These are phyloP conservation scores for Candida fluviatilis DNA, from an alignment of 805 yeast species.

Conservation along the genomic window DNA sequence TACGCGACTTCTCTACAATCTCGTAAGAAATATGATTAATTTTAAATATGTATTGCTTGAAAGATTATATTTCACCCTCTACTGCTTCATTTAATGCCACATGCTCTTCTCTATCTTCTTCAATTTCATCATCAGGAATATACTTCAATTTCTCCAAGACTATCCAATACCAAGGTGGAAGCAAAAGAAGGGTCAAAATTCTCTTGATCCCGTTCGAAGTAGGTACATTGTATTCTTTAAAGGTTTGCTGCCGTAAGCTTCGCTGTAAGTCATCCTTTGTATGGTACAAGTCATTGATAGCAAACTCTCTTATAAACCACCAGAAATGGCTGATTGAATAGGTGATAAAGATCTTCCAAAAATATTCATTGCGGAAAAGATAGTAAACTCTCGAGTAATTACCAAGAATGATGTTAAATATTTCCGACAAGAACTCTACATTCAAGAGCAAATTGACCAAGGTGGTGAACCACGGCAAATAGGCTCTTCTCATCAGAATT, in stretches of 20 bases:
- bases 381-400: background rate
- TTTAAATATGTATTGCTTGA: no score
- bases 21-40: no score
- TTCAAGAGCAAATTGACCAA: conserved; percentile 6
- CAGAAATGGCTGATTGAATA: conserved; percentile 21
- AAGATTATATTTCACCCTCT: no score
- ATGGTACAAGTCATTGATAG: conserved; percentile 9
- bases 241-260: conserved; percentile 10
- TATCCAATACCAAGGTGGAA: conserved; percentile 36
- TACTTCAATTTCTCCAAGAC: conserved; percentile 13
- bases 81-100: background rate
- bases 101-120: background rate
- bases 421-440: conserved; percentile 4
- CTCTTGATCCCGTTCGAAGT: conserved; percentile 11
- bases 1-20: no score
- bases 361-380: conserved; percentile 6
- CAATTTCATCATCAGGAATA: conserved; percentile 2
- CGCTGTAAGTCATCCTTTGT: conserved; percentile 16
- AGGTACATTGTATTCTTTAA: conserved; percentile 8
- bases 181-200: conserved; percentile 11
- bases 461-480: conserved; percentile 15
- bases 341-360: conserved; percentile 9
- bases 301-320: conserved; percentile 24
- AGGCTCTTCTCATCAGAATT: conserved; percentile 15
- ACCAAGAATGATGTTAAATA: conserved; percentile 5